These are phyloP conservation scores for Aegilops umbellulata DNA, from an alignment of 176 grass and related monocot species.

Conservation along the genomic window DNA sequence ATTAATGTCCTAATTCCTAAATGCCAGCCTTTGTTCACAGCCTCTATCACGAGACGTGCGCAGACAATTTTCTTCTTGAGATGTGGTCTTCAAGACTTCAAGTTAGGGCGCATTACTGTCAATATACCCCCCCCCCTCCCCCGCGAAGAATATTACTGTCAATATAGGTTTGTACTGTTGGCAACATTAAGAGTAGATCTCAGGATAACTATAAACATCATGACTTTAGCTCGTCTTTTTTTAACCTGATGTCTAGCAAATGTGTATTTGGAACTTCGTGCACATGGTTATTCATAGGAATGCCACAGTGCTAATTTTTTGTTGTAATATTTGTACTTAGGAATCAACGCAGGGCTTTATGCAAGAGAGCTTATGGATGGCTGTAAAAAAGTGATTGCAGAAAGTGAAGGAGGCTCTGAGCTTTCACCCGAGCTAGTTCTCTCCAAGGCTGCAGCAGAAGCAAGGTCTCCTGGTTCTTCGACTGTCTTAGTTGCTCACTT, in stretches of 20 bases:
- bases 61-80: background rate
- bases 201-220: background rate
- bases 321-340: conserved; percentile 32
- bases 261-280: background rate
- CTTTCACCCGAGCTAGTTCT: conserved; percentile 61
- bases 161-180: background rate
- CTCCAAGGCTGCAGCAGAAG: conserved; percentile 60
- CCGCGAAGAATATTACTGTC: too few relatives aligned
- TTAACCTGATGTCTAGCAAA: background rate
- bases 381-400: conserved; percentile 51
- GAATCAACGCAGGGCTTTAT: conserved; percentile 86
- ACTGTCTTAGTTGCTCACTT: conserved; percentile 91
- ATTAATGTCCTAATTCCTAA: conserved; percentile 7
- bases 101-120: background rate
- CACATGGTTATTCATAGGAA: background rate
- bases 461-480: conserved; percentile 78
- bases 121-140: too few relatives aligned
- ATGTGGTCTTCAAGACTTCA: background rate
- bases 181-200: background rate
- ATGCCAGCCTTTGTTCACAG: background rate
- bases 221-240: background rate
- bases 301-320: background rate
- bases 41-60: background rate
- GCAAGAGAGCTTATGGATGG: conserved; percentile 81
- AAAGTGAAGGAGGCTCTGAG: conserved; percentile 39